These are phyloP conservation scores for Fremontodendron californicum DNA, from an alignment of 345 rosid species.

Conservation along the genomic window DNA sequence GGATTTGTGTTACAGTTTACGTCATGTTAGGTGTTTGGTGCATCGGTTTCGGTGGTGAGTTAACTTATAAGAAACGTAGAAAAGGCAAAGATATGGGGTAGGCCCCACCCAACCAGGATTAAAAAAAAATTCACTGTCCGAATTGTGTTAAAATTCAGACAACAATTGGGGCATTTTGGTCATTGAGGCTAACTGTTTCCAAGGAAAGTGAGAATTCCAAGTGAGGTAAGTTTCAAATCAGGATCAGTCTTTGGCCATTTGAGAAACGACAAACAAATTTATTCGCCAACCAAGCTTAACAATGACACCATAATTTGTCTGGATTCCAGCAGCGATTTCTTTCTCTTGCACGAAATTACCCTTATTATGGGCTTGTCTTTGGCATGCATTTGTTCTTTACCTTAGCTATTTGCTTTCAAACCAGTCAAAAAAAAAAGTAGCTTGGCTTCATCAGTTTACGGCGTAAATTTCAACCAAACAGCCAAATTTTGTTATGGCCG, in stretches of 20 bases:
- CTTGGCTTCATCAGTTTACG: not conserved
- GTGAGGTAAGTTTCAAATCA: not conserved
- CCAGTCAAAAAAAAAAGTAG: not conserved
- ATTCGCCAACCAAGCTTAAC: conserved; percentile 36
- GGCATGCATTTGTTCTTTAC: not conserved
- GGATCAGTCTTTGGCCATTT: conserved; percentile 13
- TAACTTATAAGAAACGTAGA: conserved; percentile 14
- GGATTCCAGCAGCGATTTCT: conserved; percentile 12
- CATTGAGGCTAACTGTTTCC: conserved; percentile 15
- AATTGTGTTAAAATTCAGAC: not conserved
- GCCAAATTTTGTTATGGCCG: not conserved
- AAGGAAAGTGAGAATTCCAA: conserved; percentile 41
- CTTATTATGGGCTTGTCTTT: not conserved
- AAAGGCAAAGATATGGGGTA: conserved; percentile 38
- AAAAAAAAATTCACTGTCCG: not conserved
- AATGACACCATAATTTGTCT: conserved; percentile 42
- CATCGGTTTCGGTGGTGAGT: not conserved
- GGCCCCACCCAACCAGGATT: conserved; percentile 23
- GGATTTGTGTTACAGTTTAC: not conserved
- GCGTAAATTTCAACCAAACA: not conserved
- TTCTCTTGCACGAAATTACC: conserved; percentile 14
- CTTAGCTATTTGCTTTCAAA: not conserved
- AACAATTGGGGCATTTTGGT: conserved; percentile 23
- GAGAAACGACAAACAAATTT: conserved; percentile 45
- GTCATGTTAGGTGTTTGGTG: not conserved